These are phyloP conservation scores for Penicillium tannophilum DNA, from an alignment of 495 filamentous ascomycete species.

Conservation along the genomic window DNA sequence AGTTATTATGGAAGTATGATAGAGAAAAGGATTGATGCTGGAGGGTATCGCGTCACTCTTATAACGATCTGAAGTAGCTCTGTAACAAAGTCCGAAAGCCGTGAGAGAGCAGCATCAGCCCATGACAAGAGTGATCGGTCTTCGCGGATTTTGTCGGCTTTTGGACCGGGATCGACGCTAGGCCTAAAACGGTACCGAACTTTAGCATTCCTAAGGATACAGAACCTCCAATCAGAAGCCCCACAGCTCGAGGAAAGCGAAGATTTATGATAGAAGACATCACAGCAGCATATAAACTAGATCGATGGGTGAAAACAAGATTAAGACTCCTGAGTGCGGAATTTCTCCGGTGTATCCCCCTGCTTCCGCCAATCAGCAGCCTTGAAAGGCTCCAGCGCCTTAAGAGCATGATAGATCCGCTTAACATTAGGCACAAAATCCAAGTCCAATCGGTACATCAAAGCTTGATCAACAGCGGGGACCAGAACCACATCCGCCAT, in stretches of 20 bases:
- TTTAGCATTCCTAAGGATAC: too few species aligned
- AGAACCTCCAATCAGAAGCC: too few species aligned
- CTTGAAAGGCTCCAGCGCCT: not conserved
- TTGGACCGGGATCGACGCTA: not conserved
- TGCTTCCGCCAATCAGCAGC: not conserved
- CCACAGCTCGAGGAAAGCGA: too few species aligned
- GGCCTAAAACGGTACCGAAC: not conserved
- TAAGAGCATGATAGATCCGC: not conserved
- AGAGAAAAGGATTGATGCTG: not conserved
- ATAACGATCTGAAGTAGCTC: not conserved
- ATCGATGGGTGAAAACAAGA: too few species aligned
- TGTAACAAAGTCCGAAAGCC: not conserved
- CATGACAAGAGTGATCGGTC: not conserved
- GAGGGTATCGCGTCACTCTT: not conserved
- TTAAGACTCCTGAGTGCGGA: too few species aligned
- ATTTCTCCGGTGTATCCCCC: not conserved
- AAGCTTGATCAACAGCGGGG: not conserved
- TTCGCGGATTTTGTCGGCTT: constrained; percentile 5
- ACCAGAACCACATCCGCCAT: not conserved
- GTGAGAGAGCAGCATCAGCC: not conserved
- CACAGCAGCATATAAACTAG: too few species aligned
- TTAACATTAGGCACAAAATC: not conserved
- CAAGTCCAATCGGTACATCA: not conserved
- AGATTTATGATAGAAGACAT: too few species aligned
- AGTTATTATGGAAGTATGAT: not conserved